Evolutionary conservation across 345 rosid genomes (phyloP), one percentile per base, ranked within the genome.

Genomic region (Cardamine chenopodiifolia): DNA sequence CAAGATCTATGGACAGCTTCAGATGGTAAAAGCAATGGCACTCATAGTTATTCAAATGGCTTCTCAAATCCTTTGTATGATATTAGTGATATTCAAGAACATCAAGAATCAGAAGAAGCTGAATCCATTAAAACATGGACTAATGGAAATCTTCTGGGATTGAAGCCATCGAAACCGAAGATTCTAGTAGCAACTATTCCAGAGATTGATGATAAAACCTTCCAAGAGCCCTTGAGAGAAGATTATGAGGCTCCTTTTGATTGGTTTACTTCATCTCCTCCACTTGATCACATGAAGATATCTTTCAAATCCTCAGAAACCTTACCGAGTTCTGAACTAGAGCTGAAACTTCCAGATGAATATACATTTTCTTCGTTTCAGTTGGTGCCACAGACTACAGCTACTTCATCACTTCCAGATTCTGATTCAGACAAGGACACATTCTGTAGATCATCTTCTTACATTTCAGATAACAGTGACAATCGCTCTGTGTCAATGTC

Each of bases 381-480:
- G 78, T 83, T 94, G 87, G 89, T 94, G 28, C 96, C 97, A 31
- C 87, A 85, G 71, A 73, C 84, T 79, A 62, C 72, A 79, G 64
- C 79, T 65, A 28, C 76, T 34, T 57, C 82, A 37, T 58, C 82
- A 39, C 64, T 71, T 61, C 84, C 52, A 39, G 82, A 78, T 84
- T 87, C 80, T 8, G 92, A 90, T 68, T 87, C 97, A 29, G 98
- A 91, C 79, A 93, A 86, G 48, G 96, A 88, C 70, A 91, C 97
- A 14, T 91, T 91, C 83, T 91, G 93, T 65, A 88, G 91, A 79
- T 88, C 96, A 17, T 88, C 97, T 49, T 91, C 94, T 68, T 84
- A 74, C 82, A 65, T 78, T 67, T 91, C 95, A 12, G 97, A 91
- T 63, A 52, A 76, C 34, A 86, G 93, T 60, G 81, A 76, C 61